Evolutionary conservation across 768 basidiomycete genomes (phyloP).

Genomic region (Kondoa subrosea): DNA sequence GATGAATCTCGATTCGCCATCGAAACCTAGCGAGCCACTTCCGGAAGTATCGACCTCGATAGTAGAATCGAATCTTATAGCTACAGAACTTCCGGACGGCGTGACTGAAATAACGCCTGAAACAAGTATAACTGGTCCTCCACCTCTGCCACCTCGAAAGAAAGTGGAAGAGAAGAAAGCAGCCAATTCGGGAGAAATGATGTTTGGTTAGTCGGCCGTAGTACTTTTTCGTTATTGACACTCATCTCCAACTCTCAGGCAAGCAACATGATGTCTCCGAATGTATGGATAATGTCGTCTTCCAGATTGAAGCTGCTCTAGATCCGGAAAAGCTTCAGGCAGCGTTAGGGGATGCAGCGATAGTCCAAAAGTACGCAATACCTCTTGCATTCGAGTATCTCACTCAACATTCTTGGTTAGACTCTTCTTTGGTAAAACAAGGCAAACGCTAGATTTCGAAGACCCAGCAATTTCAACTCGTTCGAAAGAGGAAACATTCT

Average conservation of each 20-base stretch:
- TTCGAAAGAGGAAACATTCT: conserved; percentile 81
- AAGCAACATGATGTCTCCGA: conserved; percentile 96
- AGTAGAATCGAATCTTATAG: not conserved
- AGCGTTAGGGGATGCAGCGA: conserved; percentile 44
- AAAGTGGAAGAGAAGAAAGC: not conserved
- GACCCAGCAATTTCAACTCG: conserved; percentile 33
- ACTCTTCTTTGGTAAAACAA: conserved; percentile 75
- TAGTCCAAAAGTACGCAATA: conserved; percentile 58
- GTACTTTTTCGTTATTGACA: not conserved
- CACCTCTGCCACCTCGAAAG: conserved; percentile 2
- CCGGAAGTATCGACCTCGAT: too few relatives aligned
- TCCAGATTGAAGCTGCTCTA: conserved; percentile 78
- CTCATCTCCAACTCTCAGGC: conserved; percentile 35
- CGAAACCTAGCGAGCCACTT: too few relatives aligned
- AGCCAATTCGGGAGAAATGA: not conserved
- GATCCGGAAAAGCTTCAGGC: conserved; percentile 44
- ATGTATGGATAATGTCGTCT: conserved; percentile 98
- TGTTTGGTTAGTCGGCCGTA: conserved; percentile 2
- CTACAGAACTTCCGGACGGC: conserved; percentile 1
- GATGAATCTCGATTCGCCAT: too few relatives aligned
- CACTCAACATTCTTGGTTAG: conserved; percentile 30
- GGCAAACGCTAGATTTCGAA: conserved; percentile 39
- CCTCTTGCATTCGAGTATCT: not conserved
- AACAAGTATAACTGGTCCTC: not conserved
- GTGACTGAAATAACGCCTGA: not conserved